Base-by-base conservation (phyloP, 2,329 filamentous ascomycete genomes). In the Cladorrhinum sp. region DNA sequence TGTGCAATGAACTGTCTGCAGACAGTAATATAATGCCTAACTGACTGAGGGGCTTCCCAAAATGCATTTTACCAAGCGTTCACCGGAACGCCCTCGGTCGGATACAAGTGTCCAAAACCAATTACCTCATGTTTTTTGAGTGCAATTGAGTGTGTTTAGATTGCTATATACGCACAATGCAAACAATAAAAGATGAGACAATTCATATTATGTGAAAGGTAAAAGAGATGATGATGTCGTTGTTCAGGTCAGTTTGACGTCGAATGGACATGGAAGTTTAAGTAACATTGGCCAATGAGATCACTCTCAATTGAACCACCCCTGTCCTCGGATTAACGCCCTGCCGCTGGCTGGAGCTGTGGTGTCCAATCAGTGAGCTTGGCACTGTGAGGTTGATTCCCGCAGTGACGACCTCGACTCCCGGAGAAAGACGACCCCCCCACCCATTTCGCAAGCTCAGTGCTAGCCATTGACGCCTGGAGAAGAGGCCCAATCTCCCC, bases 381-480 rank as follows among this genome's bases (percentile, higher is more conserved):
- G 51, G 49, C 56, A 50, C 29, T 45, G 41, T 45, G 41, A 45
- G 41, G 41, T 45, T 45, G 41, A 45, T 45, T 45, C 41, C 41
- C 29, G 50, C 58, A 64, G 57, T 63, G 65, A 65, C 63, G 60
- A 62, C 45, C 55, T 29, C 58, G 61, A 63, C 58, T 61, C 50
- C 32, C 8, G 32, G 32, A 27, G 25, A 59, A 52, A 58, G 53
- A 61, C 18, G 41, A 62, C 60, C 60, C 63, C 59, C 64, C 62
- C 62, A 65, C 60, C 55, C 48, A 59, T 29, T 18, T 54, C 50
- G 36, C 22, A 59, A 64, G 60, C 65, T 64, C 65, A 65, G 59
- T 64, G 62, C 62, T 62, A 65, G 68, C 71, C 68, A 71, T 71
- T 72, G 69, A 67, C 66, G 65, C 66, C 41, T 57, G 65, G 68